Evolutionary conservation across 1,139 yeast species (phyloP), one percentile per base, ranked within the genome.

Genomic region (Hansenula anomala): DNA sequence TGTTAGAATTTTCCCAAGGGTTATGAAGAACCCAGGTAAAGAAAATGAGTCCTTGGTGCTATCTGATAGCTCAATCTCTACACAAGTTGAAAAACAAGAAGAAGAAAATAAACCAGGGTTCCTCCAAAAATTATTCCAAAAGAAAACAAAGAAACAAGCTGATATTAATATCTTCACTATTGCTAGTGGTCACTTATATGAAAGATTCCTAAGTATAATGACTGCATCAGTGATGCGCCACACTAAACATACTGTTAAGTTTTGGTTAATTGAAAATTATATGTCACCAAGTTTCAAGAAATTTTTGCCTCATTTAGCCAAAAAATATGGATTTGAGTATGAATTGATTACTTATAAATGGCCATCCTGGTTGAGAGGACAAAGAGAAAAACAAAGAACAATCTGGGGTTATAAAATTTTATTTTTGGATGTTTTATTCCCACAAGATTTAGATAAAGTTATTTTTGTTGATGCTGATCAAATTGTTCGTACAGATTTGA

Each of bases 351-450:
- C 83, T 2, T 92, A 86, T 60, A 82, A 84, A 48, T 92, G 98
- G 98, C 98, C 98, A 11, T 62, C 68, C 19, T 92, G 97, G 95
- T 66, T 92, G 23, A 71, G 94, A 34, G 71, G 70, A 2, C 97
- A 92, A 60, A 59, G 80, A 25, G 89, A 81, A 49, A 78, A 78
- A 55, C 89, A 83, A 53, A 71, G 97, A 46, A 77, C 80, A 4
- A 78, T 88, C 37, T 87, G 96, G 90, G 96, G 92, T 2, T 86
- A 84, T 56, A 90, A 90, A 58, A 82, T 89, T 31, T 63, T 92
- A 37, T 89, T 92, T 49, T 63, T 89, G 45, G 98, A 92, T 61
- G 90, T 85, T 0, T 59, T 92, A 38, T 88, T 92, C 59, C 97
- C 98, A 0, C 80, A 75, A 47, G 76, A 77, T 41, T 67, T 90